phyloP scores from a whole-genome alignment of 75 land plant genomes.

The Cryptomeria japonica region DNA sequence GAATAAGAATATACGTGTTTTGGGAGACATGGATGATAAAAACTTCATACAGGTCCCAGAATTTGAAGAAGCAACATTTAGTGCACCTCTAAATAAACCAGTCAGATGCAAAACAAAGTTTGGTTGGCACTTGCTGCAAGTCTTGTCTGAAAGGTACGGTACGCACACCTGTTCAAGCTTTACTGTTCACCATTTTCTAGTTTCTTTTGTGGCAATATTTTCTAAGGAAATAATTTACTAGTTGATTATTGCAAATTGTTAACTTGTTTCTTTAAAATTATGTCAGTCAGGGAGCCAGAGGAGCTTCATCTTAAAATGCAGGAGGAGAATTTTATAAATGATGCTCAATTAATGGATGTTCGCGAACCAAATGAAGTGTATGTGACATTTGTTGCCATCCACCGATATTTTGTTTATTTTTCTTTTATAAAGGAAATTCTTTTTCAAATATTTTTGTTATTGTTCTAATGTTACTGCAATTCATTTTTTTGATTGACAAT shows the following conservation, averaged over 20 bases:
- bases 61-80: constrained; percentile 96
- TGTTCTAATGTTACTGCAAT: not conserved
- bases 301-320: constrained; percentile 76
- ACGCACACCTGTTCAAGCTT: constrained; percentile 3
- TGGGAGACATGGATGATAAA: not conserved
- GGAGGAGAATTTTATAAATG: constrained; percentile 67
- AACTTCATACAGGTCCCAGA: constrained; percentile 67
- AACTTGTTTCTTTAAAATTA: not conserved
- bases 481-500: not conserved
- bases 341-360: constrained; percentile 89
- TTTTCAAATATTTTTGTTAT: not conserved
- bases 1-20: not conserved
- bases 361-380: constrained; percentile 97
- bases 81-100: constrained; percentile 80
- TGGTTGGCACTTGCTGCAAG: constrained; percentile 98
- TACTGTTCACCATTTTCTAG: not conserved
- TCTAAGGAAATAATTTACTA: not conserved
- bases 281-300: constrained; percentile 70
- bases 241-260: not conserved
- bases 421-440: not conserved
- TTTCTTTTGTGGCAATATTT: not conserved
- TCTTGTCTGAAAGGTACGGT: constrained; percentile 92
- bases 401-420: not conserved
- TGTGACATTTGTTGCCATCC: constrained; percentile 6
- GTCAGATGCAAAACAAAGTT: constrained; percentile 85